Percentiles rank a stretch among this genome's conserved stretches.
Conservation (phyloP, 345 rosid genomes). For the Moricandia arvensis region DNA sequence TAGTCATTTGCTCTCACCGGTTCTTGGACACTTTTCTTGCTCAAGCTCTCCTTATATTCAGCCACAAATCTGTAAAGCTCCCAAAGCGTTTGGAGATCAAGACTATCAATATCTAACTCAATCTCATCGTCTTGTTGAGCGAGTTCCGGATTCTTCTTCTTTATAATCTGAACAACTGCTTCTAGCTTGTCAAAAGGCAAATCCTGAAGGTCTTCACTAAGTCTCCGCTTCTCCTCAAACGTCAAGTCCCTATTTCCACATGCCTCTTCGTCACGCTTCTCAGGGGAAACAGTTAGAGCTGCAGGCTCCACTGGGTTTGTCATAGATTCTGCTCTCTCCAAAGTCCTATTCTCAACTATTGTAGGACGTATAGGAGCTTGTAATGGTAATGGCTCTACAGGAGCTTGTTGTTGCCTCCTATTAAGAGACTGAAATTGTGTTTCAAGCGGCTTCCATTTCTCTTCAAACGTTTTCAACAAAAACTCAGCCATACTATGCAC, state of each 20-base stretch:
- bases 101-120: slow-evolving; percentile 82
- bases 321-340: slow-evolving; percentile 53
- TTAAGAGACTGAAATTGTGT: slow-evolving; percentile 36
- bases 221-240: slow-evolving; percentile 75
- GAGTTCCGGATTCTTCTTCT: slow-evolving; percentile 66
- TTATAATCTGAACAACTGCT: slow-evolving; percentile 74
- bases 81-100: slow-evolving; percentile 84
- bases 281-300: slow-evolving; percentile 21
- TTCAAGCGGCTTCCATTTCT: slow-evolving; percentile 56
- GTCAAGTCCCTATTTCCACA: slow-evolving; percentile 76
- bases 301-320: slow-evolving; percentile 40
- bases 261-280: slow-evolving; percentile 48
- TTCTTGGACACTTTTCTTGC: slow-evolving; percentile 44
- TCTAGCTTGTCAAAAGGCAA: slow-evolving; percentile 81
- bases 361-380: slow-evolving; percentile 25
- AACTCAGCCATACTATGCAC: slow-evolving; percentile 69
- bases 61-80: slow-evolving; percentile 68
- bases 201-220: slow-evolving; percentile 63
- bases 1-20: slow-evolving; percentile 41
- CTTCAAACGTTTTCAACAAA: slow-evolving; percentile 61
- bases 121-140: slow-evolving; percentile 81
- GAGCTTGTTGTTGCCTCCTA: slow-evolving; percentile 33
- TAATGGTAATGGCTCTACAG: slow-evolving; percentile 30
- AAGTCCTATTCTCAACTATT: slow-evolving; percentile 27
- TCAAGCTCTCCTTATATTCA: slow-evolving; percentile 46